phyloP scores from a whole-genome alignment of 148 eudicot genomes.

The Amaranthus cruentus region DNA sequence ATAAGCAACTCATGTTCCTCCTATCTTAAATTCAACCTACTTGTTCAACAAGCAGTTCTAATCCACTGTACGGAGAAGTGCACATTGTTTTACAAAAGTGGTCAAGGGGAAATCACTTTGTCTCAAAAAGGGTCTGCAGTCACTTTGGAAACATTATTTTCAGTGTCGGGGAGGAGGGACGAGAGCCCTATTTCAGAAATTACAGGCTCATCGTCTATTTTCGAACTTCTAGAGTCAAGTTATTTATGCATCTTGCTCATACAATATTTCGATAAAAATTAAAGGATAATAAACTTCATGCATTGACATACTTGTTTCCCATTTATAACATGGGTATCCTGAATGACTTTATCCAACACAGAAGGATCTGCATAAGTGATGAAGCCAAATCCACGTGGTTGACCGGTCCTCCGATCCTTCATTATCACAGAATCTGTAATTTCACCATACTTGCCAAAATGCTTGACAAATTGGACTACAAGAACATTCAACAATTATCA shows the following conservation, averaged over 20 bases:
- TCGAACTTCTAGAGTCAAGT: neutral
- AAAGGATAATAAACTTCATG: neutral
- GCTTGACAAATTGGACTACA: constrained; percentile 62
- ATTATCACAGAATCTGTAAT: constrained; percentile 60
- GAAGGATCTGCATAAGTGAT: constrained; percentile 58
- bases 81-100: too few relatives aligned
- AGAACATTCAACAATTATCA: neutral
- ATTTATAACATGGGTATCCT: constrained; percentile 47
- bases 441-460: constrained; percentile 57
- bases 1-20: neutral
- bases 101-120: too few relatives aligned
- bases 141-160: neutral
- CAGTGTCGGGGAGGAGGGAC: neutral
- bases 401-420: constrained; percentile 59
- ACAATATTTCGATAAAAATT: neutral
- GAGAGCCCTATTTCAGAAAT: neutral
- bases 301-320: constrained; percentile 49
- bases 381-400: constrained; percentile 61
- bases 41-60: neutral
- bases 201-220: neutral
- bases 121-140: neutral
- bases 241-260: neutral
- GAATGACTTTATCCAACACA: constrained; percentile 50
- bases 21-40: neutral
- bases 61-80: too few relatives aligned